phyloP scores from a whole-genome alignment of 352 stramenopile species.

The Pythium folliculosum region DNA sequence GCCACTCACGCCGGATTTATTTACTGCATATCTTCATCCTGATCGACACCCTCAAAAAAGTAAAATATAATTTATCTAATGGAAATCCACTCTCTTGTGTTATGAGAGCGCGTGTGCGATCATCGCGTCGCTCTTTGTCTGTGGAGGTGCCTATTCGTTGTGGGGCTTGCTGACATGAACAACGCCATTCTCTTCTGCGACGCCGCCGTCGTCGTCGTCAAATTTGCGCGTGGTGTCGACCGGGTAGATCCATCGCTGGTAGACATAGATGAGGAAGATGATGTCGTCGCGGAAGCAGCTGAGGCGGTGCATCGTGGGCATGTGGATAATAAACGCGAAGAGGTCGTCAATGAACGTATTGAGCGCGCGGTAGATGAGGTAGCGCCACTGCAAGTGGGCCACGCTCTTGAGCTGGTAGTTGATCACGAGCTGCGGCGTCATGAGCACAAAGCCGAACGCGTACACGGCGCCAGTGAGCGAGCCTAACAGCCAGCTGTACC shows the following conservation, averaged over 20 bases:
- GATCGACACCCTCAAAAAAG: conserved; percentile 11
- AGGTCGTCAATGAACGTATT: conserved; percentile 94
- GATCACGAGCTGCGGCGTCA: conserved; percentile 93
- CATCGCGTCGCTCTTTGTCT: neutral
- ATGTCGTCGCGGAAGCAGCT: conserved; percentile 91
- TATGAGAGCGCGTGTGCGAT: neutral
- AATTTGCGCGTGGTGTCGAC: conserved; percentile 63
- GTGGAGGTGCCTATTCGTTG: conserved; percentile 1
- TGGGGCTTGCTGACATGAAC: neutral
- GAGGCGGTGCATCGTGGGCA: conserved; percentile 90
- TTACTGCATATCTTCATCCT: conserved; percentile 14
- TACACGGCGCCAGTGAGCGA: conserved; percentile 89
- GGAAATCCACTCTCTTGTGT: neutral
- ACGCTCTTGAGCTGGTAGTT: conserved; percentile 93
- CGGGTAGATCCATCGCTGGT: conserved; percentile 91
- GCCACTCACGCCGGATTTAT: neutral
- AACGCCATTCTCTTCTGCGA: neutral
- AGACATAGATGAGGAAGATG: conserved; percentile 90
- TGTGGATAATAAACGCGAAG: conserved; percentile 91
- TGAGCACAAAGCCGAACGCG: conserved; percentile 90
- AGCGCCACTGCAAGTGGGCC: conserved; percentile 91
- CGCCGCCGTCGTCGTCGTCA: conserved; percentile 42
- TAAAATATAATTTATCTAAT: conserved; percentile 27
- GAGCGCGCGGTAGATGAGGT: conserved; percentile 94
- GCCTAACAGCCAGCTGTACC: conserved; percentile 86